Conservation (phyloP, 2,329 filamentous ascomycete genomes). For the Tolypocladium tundrense region DNA sequence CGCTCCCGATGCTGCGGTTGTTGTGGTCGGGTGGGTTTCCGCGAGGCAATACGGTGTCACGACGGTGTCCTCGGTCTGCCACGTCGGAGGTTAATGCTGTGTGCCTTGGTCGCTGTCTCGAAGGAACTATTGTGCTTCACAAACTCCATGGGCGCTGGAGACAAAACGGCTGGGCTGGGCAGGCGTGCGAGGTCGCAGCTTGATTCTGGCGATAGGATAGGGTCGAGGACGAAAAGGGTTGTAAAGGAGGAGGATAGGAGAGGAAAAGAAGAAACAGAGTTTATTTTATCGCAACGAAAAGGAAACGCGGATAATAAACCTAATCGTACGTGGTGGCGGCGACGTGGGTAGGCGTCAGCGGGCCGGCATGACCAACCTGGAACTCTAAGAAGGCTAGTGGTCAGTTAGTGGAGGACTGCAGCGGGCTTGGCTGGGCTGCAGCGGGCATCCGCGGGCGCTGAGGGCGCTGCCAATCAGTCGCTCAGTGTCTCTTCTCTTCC, state of each 20-base stretch:
- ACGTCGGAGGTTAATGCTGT: neutral
- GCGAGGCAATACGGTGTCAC: neutral
- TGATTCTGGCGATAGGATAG: neutral
- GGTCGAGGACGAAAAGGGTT: neutral
- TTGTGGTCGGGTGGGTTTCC: neutral
- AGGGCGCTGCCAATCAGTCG: neutral
- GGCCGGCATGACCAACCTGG: neutral
- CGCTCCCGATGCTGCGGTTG: neutral
- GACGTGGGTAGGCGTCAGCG: neutral
- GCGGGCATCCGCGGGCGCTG: neutral
- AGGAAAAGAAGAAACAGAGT: neutral
- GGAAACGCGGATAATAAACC: neutral
- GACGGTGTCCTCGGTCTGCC: neutral
- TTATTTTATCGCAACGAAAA: neutral
- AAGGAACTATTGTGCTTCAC: neutral
- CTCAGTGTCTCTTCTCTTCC: neutral
- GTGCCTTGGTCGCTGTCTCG: neutral
- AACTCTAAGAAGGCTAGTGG: neutral
- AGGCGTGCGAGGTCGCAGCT: neutral
- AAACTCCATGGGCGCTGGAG: slow-evolving; percentile 2
- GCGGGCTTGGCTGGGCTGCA: too few species aligned
- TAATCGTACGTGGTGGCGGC: neutral
- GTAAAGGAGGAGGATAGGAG: neutral
- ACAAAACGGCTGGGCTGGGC: neutral
- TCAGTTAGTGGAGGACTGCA: neutral